Percentiles rank a stretch among this genome's conserved stretches.
Evolutionary conservation across 1,139 yeast genomes (phyloP).

Genomic region (Candida tetrigidarum): DNA sequence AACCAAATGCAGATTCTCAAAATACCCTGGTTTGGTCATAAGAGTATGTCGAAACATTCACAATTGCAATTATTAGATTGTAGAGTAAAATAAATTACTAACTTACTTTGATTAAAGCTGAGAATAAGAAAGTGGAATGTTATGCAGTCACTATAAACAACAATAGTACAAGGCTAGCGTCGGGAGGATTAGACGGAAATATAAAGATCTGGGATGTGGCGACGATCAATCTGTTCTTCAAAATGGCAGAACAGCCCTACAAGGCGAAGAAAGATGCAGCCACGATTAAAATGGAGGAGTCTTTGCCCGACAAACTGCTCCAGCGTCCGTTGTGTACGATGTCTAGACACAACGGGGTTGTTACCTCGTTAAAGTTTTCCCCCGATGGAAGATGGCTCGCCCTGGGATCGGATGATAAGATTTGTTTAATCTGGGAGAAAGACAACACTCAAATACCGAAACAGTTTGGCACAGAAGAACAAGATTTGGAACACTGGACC

Average conservation of each 20-base stretch:
- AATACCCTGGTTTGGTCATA: conserved; percentile 84
- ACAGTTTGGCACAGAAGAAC: conserved; percentile 54
- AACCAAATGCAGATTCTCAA: conserved; percentile 69
- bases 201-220: conserved; percentile 88
- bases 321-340: conserved; percentile 72
- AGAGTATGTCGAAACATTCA: conserved; percentile 53
- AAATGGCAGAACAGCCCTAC: conserved; percentile 11
- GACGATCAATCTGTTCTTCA: conserved; percentile 26
- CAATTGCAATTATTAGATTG: conserved; percentile 15
- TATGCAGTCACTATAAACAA: conserved; percentile 82
- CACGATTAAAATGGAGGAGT: conserved; percentile 5
- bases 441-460: conserved; percentile 53
- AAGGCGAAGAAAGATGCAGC: conserved; percentile 8
- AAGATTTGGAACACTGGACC: conserved; percentile 89
- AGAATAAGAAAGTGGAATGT: conserved; percentile 78
- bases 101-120: conserved; percentile 49
- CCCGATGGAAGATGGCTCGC: conserved; percentile 93
- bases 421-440: conserved; percentile 89
- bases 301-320: conserved; percentile 39
- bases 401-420: conserved; percentile 93
- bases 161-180: conserved; percentile 84
- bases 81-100: background rate
- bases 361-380: conserved; percentile 88
- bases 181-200: conserved; percentile 96
- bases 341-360: conserved; percentile 92